Base-by-base conservation (phyloP, 2,329 filamentous ascomycete genomes). In the Knufia fluminis region DNA sequence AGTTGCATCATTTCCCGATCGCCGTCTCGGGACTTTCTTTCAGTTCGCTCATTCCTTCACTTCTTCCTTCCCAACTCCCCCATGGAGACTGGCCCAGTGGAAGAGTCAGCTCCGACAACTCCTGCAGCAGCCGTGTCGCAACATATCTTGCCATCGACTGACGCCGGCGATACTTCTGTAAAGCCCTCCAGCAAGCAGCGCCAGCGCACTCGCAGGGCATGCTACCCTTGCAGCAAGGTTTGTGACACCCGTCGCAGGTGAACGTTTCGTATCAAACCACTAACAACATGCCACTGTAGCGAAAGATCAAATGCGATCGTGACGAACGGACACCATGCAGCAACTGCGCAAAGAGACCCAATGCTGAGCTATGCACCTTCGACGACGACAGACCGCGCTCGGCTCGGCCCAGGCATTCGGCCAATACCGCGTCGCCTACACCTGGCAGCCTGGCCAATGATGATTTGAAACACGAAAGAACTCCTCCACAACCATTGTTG, bases 171-270 rank as follows among this genome's bases (percentile, higher is more conserved):
- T 2, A 24, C 20, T 20, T 16, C 16, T 20, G 44, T 20, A 28
- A 46, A 46, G 23, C 19, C 44, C 8, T 46, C 44, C 9, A 46
- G 31, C 23, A 46, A 46, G 33, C 44, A 46, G 32, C 6, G 36
- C 23, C 46, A 51, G 19, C 43, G 49, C 9, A 51, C 31, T 32
- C 31, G 49, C 2, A 28, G 39, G 43, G 49, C 49, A 10, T 51
- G 49, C 36, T 51, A 51, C 39, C 49, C 49, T 22, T 51, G 49
- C 24, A 47, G 44, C n/a, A 46, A 46, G 44, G 44, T 46, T 46
- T 12, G 44, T 46, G 44, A 46, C 43, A 33, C 28, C 19, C 17
- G 31, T 46, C 43, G 43, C 19, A 19, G 19, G 35, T n/a, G n/a
- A 20, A 32, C 12, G 14, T 23, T 23, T 16, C 20, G n/a, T 2